Percentiles rank a stretch among this genome's conserved stretches.
Evolutionary conservation across 768 basidiomycete genomes (phyloP).

Genomic region (Cubamyces sp.): DNA sequence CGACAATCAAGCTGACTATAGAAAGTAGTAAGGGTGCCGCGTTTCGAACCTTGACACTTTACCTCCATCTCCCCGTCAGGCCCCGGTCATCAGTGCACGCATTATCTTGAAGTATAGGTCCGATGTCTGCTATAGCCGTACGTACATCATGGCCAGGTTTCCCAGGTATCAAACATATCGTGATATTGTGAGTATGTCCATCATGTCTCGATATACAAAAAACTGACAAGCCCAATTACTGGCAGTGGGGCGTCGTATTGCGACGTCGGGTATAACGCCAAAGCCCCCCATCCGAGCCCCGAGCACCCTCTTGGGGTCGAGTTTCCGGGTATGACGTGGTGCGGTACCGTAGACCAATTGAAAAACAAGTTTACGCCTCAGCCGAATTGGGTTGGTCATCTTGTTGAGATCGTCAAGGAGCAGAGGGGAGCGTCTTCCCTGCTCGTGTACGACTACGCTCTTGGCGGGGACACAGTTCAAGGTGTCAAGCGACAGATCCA

Average conservation of each 20-base stretch:
- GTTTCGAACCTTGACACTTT: no score
- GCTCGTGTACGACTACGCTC: constrained; percentile 60
- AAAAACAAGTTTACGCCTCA: constrained; percentile 40
- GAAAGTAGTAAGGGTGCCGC: no score
- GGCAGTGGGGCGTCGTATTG: constrained; percentile 64
- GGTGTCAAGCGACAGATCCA: constrained; percentile 46
- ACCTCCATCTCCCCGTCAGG: no score
- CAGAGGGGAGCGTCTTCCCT: constrained; percentile 39
- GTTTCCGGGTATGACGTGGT: constrained; percentile 55
- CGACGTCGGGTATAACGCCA: constrained; percentile 36
- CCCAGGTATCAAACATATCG: background rate
- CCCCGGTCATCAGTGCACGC: no score
- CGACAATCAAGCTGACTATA: no score
- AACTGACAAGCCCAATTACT: background rate
- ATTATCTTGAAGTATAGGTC: no score
- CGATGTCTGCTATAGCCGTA: background rate
- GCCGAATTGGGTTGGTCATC: constrained; percentile 67
- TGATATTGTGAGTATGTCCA: background rate
- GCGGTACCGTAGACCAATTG: constrained; percentile 35
- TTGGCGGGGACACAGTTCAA: constrained; percentile 50
- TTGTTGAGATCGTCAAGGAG: constrained; percentile 43
- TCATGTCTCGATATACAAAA: background rate
- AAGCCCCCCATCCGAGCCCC: constrained; percentile 36
- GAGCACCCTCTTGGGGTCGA: constrained; percentile 51
- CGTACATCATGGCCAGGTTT: background rate